Evolutionary conservation across 805 yeast species (phyloP).

Genomic region (Candida ovalis): DNA sequence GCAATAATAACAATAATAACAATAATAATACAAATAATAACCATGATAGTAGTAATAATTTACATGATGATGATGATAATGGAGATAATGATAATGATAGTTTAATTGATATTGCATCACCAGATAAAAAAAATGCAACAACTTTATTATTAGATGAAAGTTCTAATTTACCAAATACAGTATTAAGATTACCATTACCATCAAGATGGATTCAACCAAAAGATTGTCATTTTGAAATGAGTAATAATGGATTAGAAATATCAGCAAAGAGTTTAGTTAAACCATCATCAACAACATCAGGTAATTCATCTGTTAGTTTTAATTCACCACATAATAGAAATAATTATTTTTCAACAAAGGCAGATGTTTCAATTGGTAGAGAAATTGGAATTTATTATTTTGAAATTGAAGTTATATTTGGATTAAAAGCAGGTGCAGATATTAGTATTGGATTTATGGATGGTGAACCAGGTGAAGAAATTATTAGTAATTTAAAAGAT

Average conservation of each 20-base stretch:
- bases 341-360: constrained; percentile 24
- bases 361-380: constrained; percentile 35
- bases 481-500: constrained; percentile 41
- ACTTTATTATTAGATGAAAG: not conserved
- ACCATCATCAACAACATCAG: constrained; percentile 9
- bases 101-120: constrained; percentile 9
- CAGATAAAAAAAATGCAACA: constrained; percentile 3
- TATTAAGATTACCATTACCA: constrained; percentile 19
- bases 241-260: constrained; percentile 21
- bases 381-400: constrained; percentile 47
- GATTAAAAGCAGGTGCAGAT: constrained; percentile 35
- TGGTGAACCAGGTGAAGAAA: constrained; percentile 21
- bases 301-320: constrained; percentile 5
- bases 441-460: constrained; percentile 45
- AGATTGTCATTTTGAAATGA: constrained; percentile 17
- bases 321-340: constrained; percentile 10
- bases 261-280: constrained; percentile 21
- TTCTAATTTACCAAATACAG: not conserved
- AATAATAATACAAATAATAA: constrained; percentile 8
- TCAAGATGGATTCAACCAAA: constrained; percentile 23
- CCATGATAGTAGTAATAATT: not conserved
- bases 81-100: constrained; percentile 5
- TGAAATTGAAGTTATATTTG: constrained; percentile 40
- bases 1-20: constrained; percentile 1
- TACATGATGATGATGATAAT: constrained; percentile 1